Conservation (phyloP, 257 asterid species). For the Nicotiana sylvestris region DNA sequence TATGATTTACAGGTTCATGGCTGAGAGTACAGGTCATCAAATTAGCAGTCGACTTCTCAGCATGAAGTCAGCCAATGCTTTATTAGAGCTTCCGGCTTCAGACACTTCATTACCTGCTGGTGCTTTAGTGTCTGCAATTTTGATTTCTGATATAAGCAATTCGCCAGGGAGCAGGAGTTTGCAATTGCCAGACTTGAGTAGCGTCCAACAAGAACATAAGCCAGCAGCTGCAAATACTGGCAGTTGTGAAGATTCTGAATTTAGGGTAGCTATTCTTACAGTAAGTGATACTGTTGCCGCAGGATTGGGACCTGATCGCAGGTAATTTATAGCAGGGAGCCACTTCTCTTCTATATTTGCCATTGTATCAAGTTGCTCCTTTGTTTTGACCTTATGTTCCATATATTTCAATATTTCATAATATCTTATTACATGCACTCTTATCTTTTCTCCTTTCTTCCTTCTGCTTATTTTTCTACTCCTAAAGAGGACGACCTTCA, state of each 20-base stretch:
- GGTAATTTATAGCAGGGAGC: conserved; percentile 40
- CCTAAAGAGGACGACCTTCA: background rate
- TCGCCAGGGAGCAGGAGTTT: conserved; percentile 29
- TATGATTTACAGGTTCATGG: conserved; percentile 60
- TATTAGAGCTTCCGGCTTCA: conserved; percentile 71
- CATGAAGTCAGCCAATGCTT: conserved; percentile 94
- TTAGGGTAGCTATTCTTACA: conserved; percentile 77
- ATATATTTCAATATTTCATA: background rate
- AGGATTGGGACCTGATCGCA: conserved; percentile 77
- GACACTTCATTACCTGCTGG: conserved; percentile 65
- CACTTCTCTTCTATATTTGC: background rate
- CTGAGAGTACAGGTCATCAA: conserved; percentile 95
- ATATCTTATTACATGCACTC: background rate
- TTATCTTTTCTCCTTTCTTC: background rate
- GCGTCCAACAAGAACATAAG: conserved; percentile 21
- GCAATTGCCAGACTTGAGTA: conserved; percentile 25
- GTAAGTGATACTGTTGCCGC: conserved; percentile 92
- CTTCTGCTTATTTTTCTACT: background rate
- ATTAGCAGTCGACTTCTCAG: conserved; percentile 84
- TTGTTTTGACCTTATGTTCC: conserved; percentile 2
- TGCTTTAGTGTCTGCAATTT: conserved; percentile 50
- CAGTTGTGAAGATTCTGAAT: conserved; percentile 32
- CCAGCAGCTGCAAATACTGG: conserved; percentile 18
- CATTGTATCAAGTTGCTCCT: background rate
- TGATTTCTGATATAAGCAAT: conserved; percentile 63